phyloP scores from a whole-genome alignment of 2,329 filamentous ascomycete species.

The Penicillium hordei region DNA sequence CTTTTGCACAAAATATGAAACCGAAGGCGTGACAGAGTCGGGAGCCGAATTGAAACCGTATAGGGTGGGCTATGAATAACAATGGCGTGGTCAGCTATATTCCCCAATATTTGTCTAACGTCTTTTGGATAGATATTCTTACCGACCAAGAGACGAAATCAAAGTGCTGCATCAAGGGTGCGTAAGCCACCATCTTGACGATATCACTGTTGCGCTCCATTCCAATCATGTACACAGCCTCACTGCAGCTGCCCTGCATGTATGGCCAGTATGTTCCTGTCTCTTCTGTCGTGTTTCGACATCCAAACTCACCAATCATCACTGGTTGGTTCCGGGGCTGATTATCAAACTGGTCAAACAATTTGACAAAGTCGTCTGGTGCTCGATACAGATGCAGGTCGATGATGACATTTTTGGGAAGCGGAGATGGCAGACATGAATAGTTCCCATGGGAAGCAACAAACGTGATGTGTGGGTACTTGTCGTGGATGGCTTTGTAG shows the following conservation, averaged over 20 bases:
- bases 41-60: constrained; percentile 33
- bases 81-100: not conserved
- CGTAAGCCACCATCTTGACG: constrained; percentile 39
- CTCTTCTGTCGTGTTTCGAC: constrained; percentile 22
- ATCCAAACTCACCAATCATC: constrained; percentile 35
- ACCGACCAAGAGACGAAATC: constrained; percentile 38
- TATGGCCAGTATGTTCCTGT: constrained; percentile 27
- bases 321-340: constrained; percentile 36
- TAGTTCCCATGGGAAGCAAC: constrained; percentile 50
- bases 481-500: constrained; percentile 56
- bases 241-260: constrained; percentile 56
- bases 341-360: constrained; percentile 59
- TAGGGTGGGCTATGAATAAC: constrained; percentile 30
- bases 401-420: constrained; percentile 40
- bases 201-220: constrained; percentile 41
- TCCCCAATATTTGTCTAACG: not conserved
- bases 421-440: constrained; percentile 27
- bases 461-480: constrained; percentile 58
- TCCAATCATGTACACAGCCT: constrained; percentile 65
- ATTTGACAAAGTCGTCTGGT: constrained; percentile 52
- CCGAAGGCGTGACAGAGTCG: constrained; percentile 31
- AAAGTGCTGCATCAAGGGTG: constrained; percentile 39
- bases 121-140: constrained; percentile 7
- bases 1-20: constrained; percentile 39
- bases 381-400: constrained; percentile 56